These are phyloP conservation scores for Laburnicola sp. DNA, from an alignment of 2,329 filamentous ascomycete species.

Conservation along the genomic window DNA sequence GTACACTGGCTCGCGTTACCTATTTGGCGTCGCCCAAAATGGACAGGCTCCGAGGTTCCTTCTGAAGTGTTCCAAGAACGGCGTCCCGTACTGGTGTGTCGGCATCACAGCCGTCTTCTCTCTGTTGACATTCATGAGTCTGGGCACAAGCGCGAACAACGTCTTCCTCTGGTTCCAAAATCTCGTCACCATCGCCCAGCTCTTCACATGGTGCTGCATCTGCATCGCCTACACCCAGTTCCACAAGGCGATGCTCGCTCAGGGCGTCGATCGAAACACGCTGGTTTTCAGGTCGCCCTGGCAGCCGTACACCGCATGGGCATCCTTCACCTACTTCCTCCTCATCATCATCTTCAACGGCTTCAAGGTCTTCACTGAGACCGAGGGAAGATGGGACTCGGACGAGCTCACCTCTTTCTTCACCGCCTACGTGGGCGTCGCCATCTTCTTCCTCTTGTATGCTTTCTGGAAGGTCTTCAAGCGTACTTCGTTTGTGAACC, in stretches of 20 bases:
- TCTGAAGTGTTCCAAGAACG: constrained; percentile 51
- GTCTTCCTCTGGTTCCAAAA: constrained; percentile 72
- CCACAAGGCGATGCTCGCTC: constrained; percentile 49
- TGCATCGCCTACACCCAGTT: constrained; percentile 63
- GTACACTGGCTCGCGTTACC: constrained; percentile 56
- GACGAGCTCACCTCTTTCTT: constrained; percentile 51
- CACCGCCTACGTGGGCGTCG: constrained; percentile 54
- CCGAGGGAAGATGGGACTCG: constrained; percentile 43
- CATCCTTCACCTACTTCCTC: constrained; percentile 61
- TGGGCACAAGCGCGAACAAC: constrained; percentile 49
- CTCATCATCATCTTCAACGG: constrained; percentile 18
- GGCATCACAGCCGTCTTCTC: constrained; percentile 46
- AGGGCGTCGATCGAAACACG: constrained; percentile 58
- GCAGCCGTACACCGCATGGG: constrained; percentile 61
- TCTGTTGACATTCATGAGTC: constrained; percentile 55
- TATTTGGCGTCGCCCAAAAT: constrained; percentile 56
- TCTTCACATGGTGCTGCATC: constrained; percentile 59
- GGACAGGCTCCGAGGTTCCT: constrained; percentile 58
- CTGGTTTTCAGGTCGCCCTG: constrained; percentile 55
- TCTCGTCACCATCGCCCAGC: constrained; percentile 62
- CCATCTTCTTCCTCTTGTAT: constrained; percentile 53
- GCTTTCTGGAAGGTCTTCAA: constrained; percentile 68
- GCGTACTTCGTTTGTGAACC: constrained; percentile 57
- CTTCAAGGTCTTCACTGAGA: constrained; percentile 62
- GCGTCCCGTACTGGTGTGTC: constrained; percentile 49